Evolutionary conservation across 1,284 basidiomycete species (phyloP).

Genomic region (Meira nashicola): DNA sequence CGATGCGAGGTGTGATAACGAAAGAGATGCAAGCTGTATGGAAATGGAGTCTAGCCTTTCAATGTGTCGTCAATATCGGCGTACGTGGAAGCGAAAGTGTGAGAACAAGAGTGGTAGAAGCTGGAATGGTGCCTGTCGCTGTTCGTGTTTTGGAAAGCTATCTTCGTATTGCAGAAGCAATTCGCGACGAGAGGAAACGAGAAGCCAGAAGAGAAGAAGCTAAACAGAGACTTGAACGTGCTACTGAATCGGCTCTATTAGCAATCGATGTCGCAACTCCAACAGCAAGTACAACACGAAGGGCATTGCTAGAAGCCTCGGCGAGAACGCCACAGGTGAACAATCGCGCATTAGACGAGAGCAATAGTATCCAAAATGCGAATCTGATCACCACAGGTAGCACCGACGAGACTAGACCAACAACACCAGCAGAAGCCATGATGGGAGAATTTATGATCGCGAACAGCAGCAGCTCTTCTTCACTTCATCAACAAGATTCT

Average conservation of each 20-base stretch:
- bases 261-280: neutral
- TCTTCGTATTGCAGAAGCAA: conserved; percentile 55
- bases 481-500: neutral
- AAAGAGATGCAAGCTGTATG: conserved; percentile 49
- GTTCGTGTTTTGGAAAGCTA: conserved; percentile 88
- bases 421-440: conserved; percentile 4
- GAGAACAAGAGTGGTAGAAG: conserved; percentile 86
- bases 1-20: conserved; percentile 25
- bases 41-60: conserved; percentile 66
- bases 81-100: conserved; percentile 84
- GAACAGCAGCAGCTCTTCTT: neutral
- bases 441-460: conserved; percentile 1
- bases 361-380: neutral
- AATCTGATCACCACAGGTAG: no score
- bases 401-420: neutral
- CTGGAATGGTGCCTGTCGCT: conserved; percentile 88
- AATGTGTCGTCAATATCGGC: conserved; percentile 95
- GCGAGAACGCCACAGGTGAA: neutral
- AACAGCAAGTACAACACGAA: neutral
- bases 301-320: neutral
- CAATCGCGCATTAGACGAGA: neutral
- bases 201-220: conserved; percentile 13
- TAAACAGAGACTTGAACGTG: neutral
- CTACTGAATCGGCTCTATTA: neutral
- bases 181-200: conserved; percentile 21